Percentiles rank a stretch among this genome's conserved stretches.
Evolutionary conservation across 2,329 filamentous ascomycete genomes (phyloP).

Genomic region (Aspergillus melleus): DNA sequence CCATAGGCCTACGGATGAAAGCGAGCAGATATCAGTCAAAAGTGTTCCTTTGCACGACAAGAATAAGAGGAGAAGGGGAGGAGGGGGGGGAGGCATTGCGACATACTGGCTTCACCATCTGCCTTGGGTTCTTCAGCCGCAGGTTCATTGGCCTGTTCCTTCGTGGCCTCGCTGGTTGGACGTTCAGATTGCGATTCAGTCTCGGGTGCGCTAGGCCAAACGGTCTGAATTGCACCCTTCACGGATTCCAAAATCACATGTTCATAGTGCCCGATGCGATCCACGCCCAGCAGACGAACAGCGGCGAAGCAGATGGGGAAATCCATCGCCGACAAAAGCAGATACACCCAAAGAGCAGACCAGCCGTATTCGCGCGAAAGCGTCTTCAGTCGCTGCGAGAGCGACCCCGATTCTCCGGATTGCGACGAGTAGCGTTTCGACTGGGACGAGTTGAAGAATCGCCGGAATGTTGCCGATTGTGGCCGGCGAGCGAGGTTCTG

Average conservation of each 20-base stretch:
- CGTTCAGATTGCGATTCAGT: conserved; percentile 50
- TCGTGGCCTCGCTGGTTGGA: conserved; percentile 26
- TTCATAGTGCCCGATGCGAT: conserved; percentile 69
- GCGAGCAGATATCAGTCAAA: background rate
- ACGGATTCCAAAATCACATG: conserved; percentile 43
- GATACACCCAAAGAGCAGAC: conserved; percentile 88
- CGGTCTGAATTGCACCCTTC: conserved; percentile 29
- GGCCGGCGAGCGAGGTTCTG: background rate
- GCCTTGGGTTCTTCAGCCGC: conserved; percentile 65
- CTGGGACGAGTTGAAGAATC: conserved; percentile 29
- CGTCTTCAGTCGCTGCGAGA: conserved; percentile 74
- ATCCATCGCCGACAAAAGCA: conserved; percentile 78
- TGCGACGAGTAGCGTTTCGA: conserved; percentile 16
- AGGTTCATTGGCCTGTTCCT: conserved; percentile 20
- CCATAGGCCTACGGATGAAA: conserved; percentile 57
- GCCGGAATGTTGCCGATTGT: conserved; percentile 7
- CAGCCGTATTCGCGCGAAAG: conserved; percentile 92
- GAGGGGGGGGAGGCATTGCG: background rate
- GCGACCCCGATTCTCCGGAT: conserved; percentile 44
- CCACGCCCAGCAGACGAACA: conserved; percentile 78
- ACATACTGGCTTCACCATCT: conserved; percentile 72
- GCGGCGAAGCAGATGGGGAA: conserved; percentile 94
- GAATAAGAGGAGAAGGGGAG: background rate
- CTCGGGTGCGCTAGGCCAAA: conserved; percentile 39
- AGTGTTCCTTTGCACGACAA: background rate